Conservation (phyloP, 805 yeast species). For the Scheffersomyces amazonensis region DNA sequence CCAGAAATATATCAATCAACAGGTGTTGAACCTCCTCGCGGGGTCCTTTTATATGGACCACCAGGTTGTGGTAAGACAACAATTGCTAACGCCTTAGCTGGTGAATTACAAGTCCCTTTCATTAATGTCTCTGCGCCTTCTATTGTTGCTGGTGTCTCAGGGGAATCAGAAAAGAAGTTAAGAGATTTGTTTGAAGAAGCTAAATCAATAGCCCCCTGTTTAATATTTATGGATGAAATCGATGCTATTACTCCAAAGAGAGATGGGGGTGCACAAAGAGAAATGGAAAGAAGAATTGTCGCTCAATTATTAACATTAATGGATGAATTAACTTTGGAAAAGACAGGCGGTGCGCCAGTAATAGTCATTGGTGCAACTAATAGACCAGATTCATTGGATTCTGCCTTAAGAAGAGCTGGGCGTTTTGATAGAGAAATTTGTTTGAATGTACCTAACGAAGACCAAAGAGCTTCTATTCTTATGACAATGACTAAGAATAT, state of each 20-base stretch:
- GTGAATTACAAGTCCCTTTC: slow-evolving; percentile 91
- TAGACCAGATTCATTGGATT: slow-evolving; percentile 91
- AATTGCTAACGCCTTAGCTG: slow-evolving; percentile 93
- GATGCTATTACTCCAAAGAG: slow-evolving; percentile 89
- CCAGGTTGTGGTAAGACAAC: slow-evolving; percentile 99
- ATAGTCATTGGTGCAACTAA: slow-evolving; percentile 95
- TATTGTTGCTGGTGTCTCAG: slow-evolving; percentile 98
- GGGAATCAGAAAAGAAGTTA: slow-evolving; percentile 92
- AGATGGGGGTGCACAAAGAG: slow-evolving; percentile 82
- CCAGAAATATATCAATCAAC: slow-evolving; percentile 87
- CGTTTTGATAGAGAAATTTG: slow-evolving; percentile 94
- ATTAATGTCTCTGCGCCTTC: slow-evolving; percentile 91
- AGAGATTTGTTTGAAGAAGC: slow-evolving; percentile 95
- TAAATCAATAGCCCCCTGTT: slow-evolving; percentile 81
- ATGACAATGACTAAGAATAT: slow-evolving; percentile 67
- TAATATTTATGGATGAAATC: slow-evolving; percentile 89
- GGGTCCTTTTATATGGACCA: slow-evolving; percentile 93
- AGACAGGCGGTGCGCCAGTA: slow-evolving; percentile 90
- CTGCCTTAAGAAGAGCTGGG: slow-evolving; percentile 95
- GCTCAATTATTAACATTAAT: slow-evolving; percentile 89
- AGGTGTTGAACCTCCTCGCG: slow-evolving; percentile 95
- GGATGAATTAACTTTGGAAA: slow-evolving; percentile 86
- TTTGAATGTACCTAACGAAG: slow-evolving; percentile 90
- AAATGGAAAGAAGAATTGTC: slow-evolving; percentile 85
- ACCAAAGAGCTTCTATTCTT: slow-evolving; percentile 72